phyloP scores from a whole-genome alignment of 2,329 filamentous ascomycete genomes.

The Sporothrix sp. region DNA sequence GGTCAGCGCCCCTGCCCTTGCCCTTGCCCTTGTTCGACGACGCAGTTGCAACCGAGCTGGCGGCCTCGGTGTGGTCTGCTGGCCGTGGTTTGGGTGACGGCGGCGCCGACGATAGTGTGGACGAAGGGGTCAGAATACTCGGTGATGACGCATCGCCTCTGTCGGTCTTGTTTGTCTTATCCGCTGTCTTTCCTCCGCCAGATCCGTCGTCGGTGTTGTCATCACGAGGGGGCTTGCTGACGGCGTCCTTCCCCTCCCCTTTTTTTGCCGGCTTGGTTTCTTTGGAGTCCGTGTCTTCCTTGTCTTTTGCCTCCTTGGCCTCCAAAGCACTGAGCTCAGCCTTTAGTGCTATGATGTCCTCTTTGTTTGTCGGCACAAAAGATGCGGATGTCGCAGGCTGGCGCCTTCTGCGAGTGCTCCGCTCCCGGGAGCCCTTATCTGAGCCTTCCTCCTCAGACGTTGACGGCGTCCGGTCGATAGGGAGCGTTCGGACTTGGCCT shows the following conservation, averaged over 20 bases:
- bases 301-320: not conserved
- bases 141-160: constrained; percentile 14
- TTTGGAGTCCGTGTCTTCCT: not conserved
- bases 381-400: constrained; percentile 28
- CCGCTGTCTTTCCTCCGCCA: not conserved
- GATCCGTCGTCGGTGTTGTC: not conserved
- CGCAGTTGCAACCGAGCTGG: constrained; percentile 19
- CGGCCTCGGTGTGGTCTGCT: not conserved
- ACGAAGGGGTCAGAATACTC: constrained; percentile 14
- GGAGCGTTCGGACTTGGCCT: not conserved
- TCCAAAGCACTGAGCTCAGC: constrained; percentile 14
- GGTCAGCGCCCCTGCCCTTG: constrained; percentile 1
- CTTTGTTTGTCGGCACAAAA: constrained; percentile 46
- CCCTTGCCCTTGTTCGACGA: constrained; percentile 7
- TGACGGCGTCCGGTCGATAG: constrained; percentile 7
- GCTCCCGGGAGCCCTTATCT: not conserved
- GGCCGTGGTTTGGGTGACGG: constrained; percentile 24
- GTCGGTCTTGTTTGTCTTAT: not conserved
- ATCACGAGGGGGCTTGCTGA: not conserved
- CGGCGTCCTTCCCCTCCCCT: not conserved
- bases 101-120: constrained; percentile 13
- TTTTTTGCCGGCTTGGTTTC: too few relatives aligned
- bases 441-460: constrained; percentile 12
- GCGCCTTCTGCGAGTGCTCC: constrained; percentile 26
- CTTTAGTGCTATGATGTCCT: constrained; percentile 31